These are phyloP conservation scores for Lepidium sativum DNA, from an alignment of 345 rosid species.

Conservation along the genomic window DNA sequence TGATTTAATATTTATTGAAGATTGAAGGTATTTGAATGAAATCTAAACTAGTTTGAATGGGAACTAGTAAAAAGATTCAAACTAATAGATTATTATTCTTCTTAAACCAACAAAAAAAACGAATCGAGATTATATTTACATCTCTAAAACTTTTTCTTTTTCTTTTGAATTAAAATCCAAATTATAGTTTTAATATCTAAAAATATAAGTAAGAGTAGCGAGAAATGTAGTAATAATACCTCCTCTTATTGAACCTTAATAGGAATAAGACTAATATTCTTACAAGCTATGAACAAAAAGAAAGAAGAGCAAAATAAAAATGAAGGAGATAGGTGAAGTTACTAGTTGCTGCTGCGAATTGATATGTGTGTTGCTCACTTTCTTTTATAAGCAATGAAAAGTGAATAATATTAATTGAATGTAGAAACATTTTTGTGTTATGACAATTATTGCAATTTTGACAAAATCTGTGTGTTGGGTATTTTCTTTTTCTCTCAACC, in stretches of 20 bases:
- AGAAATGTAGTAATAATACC: conserved; percentile 18
- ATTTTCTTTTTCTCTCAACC: conserved; percentile 32
- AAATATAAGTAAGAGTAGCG: background rate
- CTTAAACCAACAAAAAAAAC: background rate
- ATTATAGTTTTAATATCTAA: background rate
- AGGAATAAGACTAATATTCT: conserved; percentile 1
- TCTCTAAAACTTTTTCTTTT: background rate
- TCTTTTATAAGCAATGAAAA: conserved; percentile 28
- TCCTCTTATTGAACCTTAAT: conserved; percentile 23
- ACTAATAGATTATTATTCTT: background rate
- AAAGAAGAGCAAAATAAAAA: conserved; percentile 15
- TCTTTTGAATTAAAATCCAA: no score
- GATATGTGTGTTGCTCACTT: background rate
- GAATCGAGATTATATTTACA: background rate
- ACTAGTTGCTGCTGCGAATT: conserved; percentile 34
- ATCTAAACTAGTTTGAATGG: background rate
- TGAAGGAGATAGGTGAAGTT: conserved; percentile 27
- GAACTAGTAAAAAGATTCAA: background rate
- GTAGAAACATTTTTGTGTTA: background rate
- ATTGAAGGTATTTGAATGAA: background rate
- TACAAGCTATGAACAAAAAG: conserved; percentile 22
- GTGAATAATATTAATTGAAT: background rate
- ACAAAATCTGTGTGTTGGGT: conserved; percentile 6
- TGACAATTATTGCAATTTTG: conserved; percentile 17
- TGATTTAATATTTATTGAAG: background rate